Evolutionary conservation across 2,329 filamentous ascomycete species (phyloP), one percentile per base, ranked within the genome.

Genomic region (Metarhizium rileyi): DNA sequence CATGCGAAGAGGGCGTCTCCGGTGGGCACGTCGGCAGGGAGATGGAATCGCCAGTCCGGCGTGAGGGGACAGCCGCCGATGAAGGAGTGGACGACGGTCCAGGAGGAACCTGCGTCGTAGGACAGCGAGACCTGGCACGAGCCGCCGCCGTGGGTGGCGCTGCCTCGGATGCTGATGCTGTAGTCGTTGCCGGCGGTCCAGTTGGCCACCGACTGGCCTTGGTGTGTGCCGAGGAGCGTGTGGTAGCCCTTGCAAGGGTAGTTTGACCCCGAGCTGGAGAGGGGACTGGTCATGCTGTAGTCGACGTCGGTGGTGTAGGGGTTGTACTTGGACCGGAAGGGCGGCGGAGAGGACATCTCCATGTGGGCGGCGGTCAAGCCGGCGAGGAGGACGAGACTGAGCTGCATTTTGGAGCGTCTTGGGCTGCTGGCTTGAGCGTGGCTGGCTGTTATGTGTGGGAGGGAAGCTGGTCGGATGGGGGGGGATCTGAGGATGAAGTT

Each of bases 101-200:
- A 91, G 20, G 78, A 80, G 50, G 72, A 67, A 44, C 85, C 86
- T 54, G 78, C 72, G 69, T 91, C 85, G 66, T 84, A 87, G 28
- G 83, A 87, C 26, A 91, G 71, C 3, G 83, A 80, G 44, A 87
- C 72, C 68, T 93, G 87, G 68, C 87, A 90, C 9, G 82, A 87
- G 38, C 87, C 87, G 36, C 87, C 86, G 35, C 73, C 70, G 68
- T 89, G 86, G 47, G 66, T 66, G 43, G 81, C 80, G 46, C 75
- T 76, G 33, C 86, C 86, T 51, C 67, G 69, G 48, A 90, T 70
- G 52, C 75, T 78, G 66, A 90, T 74, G 56, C 78, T 77, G 66
- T 87, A 81, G 26, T 70, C 66, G 50, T 73, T 65, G 30, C 87
- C 87, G 5, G 82, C 76, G 4, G 68, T 62, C 65, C 84, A 90